Conservation (phyloP, 345 rosid species). For the Populus alba region DNA sequence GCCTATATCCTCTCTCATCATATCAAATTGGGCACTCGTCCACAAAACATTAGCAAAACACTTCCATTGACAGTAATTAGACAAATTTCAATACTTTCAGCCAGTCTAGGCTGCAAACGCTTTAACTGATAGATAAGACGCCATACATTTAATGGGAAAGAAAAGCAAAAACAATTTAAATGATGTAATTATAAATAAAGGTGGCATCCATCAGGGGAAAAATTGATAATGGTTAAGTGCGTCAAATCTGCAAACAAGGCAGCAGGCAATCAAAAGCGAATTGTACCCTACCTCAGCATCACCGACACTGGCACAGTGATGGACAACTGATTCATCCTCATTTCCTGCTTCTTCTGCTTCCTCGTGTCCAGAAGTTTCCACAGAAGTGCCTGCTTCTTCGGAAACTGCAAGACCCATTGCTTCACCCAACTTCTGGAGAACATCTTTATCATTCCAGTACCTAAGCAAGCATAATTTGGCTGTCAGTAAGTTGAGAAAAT, state of each 20-base stretch:
- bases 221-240: background rate
- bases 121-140: too few species aligned
- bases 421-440: slow-evolving; percentile 88
- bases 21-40: too few species aligned
- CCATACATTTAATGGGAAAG: background rate
- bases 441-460: slow-evolving; percentile 96
- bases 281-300: slow-evolving; percentile 75
- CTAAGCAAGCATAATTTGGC: slow-evolving; percentile 32
- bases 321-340: slow-evolving; percentile 92
- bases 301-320: slow-evolving; percentile 86
- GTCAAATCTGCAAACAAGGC: background rate
- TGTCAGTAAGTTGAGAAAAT: slow-evolving; percentile 4
- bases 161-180: background rate
- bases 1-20: too few species aligned
- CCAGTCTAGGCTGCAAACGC: too few species aligned
- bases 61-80: too few species aligned
- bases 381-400: slow-evolving; percentile 65
- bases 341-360: slow-evolving; percentile 67
- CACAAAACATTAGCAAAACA: too few species aligned
- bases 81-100: too few species aligned
- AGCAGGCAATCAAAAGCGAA: background rate
- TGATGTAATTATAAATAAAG: background rate
- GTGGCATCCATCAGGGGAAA: background rate
- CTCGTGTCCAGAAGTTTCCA: slow-evolving; percentile 49
- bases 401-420: slow-evolving; percentile 88